Conservation (phyloP, 140 eudicot genomes). For the Senecio squalidus region DNA sequence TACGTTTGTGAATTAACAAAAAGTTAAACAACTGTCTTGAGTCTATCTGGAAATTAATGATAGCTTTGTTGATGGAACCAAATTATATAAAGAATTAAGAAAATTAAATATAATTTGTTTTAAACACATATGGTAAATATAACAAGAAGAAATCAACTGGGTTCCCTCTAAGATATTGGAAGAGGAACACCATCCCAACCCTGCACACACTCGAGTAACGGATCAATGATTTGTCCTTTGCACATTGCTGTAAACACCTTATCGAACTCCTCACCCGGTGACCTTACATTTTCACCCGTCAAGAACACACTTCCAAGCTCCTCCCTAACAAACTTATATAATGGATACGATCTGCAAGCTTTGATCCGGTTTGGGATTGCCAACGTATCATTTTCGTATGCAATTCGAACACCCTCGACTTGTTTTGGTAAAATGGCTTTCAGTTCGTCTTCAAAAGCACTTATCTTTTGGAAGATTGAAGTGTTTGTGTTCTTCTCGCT, state of each 20-base stretch:
- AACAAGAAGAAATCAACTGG: neutral
- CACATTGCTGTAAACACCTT: constrained; percentile 82
- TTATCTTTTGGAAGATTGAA: constrained; percentile 85
- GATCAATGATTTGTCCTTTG: constrained; percentile 72
- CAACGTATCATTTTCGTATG: constrained; percentile 49
- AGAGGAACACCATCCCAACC: constrained; percentile 91
- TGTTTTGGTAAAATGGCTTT: constrained; percentile 63
- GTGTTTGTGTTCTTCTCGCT: constrained; percentile 45
- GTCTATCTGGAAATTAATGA: no score
- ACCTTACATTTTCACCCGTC: constrained; percentile 67
- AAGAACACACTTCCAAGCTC: constrained; percentile 51
- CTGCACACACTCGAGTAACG: constrained; percentile 69
- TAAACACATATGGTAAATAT: neutral
- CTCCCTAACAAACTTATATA: constrained; percentile 74
- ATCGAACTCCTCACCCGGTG: constrained; percentile 95
- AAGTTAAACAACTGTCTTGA: no score
- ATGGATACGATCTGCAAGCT: constrained; percentile 79
- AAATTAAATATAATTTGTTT: neutral
- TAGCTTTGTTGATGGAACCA: no score
- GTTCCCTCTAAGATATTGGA: constrained; percentile 48
- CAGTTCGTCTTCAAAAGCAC: constrained; percentile 66
- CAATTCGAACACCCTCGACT: constrained; percentile 57
- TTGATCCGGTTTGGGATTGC: constrained; percentile 58
- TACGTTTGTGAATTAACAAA: no score
- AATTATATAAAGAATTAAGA: neutral